phyloP scores from a whole-genome alignment of 768 basidiomycete species.

The Candolleomyces aberdarensis region DNA sequence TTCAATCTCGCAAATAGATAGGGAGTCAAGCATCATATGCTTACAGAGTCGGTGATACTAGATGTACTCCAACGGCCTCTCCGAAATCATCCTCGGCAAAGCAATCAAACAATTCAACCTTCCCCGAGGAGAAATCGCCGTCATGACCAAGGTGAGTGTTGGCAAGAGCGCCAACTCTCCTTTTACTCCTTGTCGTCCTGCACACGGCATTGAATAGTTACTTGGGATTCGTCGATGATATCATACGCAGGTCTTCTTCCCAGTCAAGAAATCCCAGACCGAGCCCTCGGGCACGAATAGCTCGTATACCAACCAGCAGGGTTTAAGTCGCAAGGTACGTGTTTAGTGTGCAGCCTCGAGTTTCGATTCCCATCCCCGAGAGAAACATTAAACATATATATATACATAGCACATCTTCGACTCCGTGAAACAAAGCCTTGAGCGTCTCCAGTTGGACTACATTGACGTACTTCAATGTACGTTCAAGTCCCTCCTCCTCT shows the following conservation, averaged over 20 bases:
- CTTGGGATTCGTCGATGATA: too few species aligned
- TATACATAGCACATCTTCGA: slow-evolving; percentile 65
- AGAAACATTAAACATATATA: too few species aligned
- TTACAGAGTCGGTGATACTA: slow-evolving; percentile 14
- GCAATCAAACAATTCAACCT: slow-evolving; percentile 63
- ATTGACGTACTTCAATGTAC: slow-evolving; percentile 73
- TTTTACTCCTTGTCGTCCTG: too few species aligned
- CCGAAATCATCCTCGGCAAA: slow-evolving; percentile 67
- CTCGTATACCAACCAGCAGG: slow-evolving; percentile 53
- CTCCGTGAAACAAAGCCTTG: slow-evolving; percentile 56
- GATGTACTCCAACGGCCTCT: slow-evolving; percentile 65
- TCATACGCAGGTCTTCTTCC: slow-evolving; percentile 30
- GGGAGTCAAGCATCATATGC: too few species aligned
- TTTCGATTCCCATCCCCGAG: too few species aligned
- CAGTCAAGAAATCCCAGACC: slow-evolving; percentile 21
- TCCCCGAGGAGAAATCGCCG: slow-evolving; percentile 72
- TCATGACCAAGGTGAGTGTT: slow-evolving; percentile 65
- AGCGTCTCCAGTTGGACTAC: slow-evolving; percentile 72
- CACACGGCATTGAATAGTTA: too few species aligned
- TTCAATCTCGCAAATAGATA: background rate
- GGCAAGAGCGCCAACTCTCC: too few species aligned
- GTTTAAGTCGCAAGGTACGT: slow-evolving; percentile 33
- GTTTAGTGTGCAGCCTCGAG: too few species aligned
- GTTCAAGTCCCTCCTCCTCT: too few species aligned
- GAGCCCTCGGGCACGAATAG: slow-evolving; percentile 24